Percentiles rank a stretch among this genome's conserved stretches.
phyloP scores from a whole-genome alignment of 2,329 filamentous ascomycete species.

The Alternaria incomplexa region DNA sequence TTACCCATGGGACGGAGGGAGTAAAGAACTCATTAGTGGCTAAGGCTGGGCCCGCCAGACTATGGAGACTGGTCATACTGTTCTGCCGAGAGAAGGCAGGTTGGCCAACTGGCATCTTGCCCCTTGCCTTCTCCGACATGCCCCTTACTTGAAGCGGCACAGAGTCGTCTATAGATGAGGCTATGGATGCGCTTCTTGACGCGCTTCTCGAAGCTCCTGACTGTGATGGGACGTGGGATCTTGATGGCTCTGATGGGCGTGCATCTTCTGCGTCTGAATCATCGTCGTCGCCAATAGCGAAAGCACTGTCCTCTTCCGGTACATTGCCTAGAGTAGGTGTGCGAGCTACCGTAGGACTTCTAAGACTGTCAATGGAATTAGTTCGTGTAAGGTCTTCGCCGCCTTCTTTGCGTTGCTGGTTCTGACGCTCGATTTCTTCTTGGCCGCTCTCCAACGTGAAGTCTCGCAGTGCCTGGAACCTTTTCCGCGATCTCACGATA shows the following conservation, averaged over 20 bases:
- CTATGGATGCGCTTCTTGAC: conserved; percentile 58
- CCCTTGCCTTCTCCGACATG: conserved; percentile 96
- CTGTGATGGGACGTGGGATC: conserved; percentile 39
- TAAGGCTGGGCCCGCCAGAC: conserved; percentile 65
- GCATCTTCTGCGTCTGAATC: conserved; percentile 69
- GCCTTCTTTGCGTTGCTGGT: conserved; percentile 70
- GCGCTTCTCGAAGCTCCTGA: conserved; percentile 64
- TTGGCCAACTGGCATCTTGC: conserved; percentile 88
- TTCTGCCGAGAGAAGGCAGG: conserved; percentile 89
- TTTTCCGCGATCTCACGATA: conserved; percentile 78
- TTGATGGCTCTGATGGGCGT: conserved; percentile 45
- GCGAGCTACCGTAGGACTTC: conserved; percentile 66
- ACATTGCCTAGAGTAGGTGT: conserved; percentile 68
- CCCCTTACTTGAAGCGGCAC: conserved; percentile 82
- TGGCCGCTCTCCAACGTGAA: conserved; percentile 93
- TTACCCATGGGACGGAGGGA: conserved; percentile 76
- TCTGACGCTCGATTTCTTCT: conserved; percentile 84
- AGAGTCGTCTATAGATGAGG: conserved; percentile 74
- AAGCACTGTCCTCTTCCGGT: conserved; percentile 78
- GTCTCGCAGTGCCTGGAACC: conserved; percentile 81
- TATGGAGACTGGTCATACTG: conserved; percentile 80
- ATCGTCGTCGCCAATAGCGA: conserved; percentile 85
- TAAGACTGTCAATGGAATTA: conserved; percentile 71
- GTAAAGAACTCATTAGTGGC: conserved; percentile 70
- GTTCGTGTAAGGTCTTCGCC: conserved; percentile 50